These are phyloP conservation scores for Meyerozyma elateridarum DNA, from an alignment of 1,139 yeast genomes.

Conservation along the genomic window DNA sequence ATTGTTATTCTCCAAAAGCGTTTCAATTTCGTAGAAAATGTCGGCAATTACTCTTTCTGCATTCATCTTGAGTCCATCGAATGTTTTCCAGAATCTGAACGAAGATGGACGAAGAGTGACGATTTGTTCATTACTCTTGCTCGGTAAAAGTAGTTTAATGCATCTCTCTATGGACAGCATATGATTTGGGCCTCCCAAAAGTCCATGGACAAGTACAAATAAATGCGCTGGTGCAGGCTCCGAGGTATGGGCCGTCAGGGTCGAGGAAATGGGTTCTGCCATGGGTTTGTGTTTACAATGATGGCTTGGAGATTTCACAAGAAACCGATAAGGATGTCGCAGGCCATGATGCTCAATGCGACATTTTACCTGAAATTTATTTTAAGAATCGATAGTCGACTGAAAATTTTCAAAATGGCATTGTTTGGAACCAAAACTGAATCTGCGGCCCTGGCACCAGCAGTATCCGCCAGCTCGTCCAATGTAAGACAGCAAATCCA, in stretches of 20 bases:
- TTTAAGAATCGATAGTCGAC: no score
- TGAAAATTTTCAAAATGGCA: constrained; percentile 29
- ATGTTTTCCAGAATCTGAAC: constrained; percentile 74
- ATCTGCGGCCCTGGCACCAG: constrained; percentile 16
- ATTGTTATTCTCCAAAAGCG: constrained; percentile 35
- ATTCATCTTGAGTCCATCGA: constrained; percentile 75
- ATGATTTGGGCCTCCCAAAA: constrained; percentile 84
- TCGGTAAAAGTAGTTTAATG: constrained; percentile 36
- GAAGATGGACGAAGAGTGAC: constrained; percentile 61
- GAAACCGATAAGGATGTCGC: no score
- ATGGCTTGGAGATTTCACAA: no score
- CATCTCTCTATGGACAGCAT: constrained; percentile 56
- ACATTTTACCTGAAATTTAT: neutral
- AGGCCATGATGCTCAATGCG: no score
- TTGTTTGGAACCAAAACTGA: constrained; percentile 24
- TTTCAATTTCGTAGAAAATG: constrained; percentile 51
- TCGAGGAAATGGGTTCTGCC: no score
- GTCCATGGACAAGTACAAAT: constrained; percentile 78
- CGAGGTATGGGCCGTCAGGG: constrained; percentile 9
- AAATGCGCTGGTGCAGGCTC: constrained; percentile 43
- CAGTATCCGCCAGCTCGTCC: constrained; percentile 15
- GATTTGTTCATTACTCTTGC: constrained; percentile 35
- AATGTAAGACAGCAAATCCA: constrained; percentile 56
- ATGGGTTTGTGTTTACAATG: no score
- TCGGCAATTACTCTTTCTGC: constrained; percentile 69